These are phyloP conservation scores for Yarrowia deformans DNA, from an alignment of 805 yeast genomes.

Conservation along the genomic window DNA sequence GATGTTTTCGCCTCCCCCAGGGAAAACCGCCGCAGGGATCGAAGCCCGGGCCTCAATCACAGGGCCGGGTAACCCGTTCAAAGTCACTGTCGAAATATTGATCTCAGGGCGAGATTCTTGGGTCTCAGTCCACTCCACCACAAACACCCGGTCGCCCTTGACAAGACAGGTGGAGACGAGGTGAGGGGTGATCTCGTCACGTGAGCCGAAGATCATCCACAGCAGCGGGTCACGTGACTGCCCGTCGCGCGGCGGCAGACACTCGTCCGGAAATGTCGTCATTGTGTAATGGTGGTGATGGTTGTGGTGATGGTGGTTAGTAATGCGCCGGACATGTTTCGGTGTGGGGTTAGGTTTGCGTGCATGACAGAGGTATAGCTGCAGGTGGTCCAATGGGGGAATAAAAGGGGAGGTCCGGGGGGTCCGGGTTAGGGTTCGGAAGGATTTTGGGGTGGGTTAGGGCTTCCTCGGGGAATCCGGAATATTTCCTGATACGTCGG, in stretches of 20 bases:
- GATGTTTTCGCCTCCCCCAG: constrained; percentile 14
- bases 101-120: neutral
- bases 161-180: neutral
- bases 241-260: constrained; percentile 11
- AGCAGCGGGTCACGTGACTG: constrained; percentile 22
- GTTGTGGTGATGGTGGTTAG: neutral
- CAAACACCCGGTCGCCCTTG: constrained; percentile 22
- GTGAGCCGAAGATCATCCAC: constrained; percentile 29
- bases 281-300: neutral
- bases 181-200: constrained; percentile 25
- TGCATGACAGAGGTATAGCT: neutral
- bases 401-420: too few species aligned
- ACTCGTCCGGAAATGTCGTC: constrained; percentile 11
- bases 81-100: neutral
- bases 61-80: constrained; percentile 17
- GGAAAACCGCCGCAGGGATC: constrained; percentile 1
- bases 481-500: too few species aligned
- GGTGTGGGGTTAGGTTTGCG: constrained; percentile 17
- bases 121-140: constrained; percentile 17
- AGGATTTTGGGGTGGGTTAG: too few species aligned
- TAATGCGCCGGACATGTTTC: neutral
- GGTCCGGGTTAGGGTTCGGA: neutral
- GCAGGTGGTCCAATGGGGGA: neutral
- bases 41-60: constrained; percentile 11
- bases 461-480: too few species aligned